A percentile compares a stretch with the other conserved stretches of the same genome.
phyloP scores from a whole-genome alignment of 1,139 yeast genomes.

The Petasospora fabianii region DNA sequence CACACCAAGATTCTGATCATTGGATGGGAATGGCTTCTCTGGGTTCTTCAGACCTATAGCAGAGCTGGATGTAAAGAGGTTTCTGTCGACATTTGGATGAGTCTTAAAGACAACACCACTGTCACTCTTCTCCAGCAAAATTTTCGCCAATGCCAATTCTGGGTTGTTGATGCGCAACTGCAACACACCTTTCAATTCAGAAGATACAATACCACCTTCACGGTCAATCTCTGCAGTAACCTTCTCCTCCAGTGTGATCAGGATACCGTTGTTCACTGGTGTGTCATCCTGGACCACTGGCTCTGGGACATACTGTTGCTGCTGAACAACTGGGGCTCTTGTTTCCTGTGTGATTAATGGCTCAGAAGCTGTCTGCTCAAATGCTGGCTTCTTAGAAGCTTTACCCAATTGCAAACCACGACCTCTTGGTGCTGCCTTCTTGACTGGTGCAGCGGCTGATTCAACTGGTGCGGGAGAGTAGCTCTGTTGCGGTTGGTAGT shows the following conservation, averaged over 20 bases:
- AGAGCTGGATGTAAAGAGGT: conserved; percentile 52
- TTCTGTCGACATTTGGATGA: conserved; percentile 92
- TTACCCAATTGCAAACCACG: conserved; percentile 83
- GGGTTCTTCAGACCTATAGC: conserved; percentile 74
- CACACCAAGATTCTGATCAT: conserved; percentile 86
- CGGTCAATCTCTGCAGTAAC: conserved; percentile 74
- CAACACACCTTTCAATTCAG: conserved; percentile 88
- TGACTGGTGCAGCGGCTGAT: conserved; percentile 28
- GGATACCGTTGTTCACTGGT: conserved; percentile 65
- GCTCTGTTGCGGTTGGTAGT: conserved; percentile 29
- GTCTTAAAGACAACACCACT: conserved; percentile 73
- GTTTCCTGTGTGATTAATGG: conserved; percentile 38
- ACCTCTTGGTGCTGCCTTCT: conserved; percentile 49
- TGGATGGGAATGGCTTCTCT: conserved; percentile 79
- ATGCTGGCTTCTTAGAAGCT: conserved; percentile 40
- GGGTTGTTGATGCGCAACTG: conserved; percentile 82
- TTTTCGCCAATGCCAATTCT: conserved; percentile 59
- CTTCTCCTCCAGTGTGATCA: conserved; percentile 74
- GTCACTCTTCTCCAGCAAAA: conserved; percentile 50
- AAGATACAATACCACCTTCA: conserved; percentile 71
- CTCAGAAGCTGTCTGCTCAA: conserved; percentile 33
- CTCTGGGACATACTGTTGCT: conserved; percentile 24
- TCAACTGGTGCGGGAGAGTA: conserved; percentile 31
- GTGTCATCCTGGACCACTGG: conserved; percentile 26
- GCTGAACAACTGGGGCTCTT: conserved; percentile 22